These are phyloP conservation scores for Diaporthe citriasiana DNA, from an alignment of 2,329 filamentous ascomycete genomes.

Conservation along the genomic window DNA sequence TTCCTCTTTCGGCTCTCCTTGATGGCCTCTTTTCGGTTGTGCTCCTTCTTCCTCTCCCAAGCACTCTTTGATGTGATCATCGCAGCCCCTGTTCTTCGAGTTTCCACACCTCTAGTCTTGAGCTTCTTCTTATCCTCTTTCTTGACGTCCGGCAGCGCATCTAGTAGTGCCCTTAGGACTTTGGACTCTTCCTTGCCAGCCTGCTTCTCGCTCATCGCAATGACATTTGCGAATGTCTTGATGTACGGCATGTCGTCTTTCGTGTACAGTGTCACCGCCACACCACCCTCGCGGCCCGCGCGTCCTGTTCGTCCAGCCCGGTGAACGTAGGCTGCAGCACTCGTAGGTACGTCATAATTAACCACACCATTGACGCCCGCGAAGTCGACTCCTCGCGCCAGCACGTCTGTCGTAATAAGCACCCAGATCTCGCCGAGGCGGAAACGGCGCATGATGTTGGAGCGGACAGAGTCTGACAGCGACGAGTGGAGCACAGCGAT, in stretches of 20 bases:
- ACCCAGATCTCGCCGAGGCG: slow-evolving; percentile 95
- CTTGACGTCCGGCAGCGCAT: slow-evolving; percentile 84
- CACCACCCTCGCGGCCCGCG: slow-evolving; percentile 87
- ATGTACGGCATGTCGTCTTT: slow-evolving; percentile 93
- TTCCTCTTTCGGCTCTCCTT: slow-evolving; percentile 72
- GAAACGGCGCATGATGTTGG: slow-evolving; percentile 89
- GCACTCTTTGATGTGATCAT: slow-evolving; percentile 89
- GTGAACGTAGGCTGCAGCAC: slow-evolving; percentile 91
- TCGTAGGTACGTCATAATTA: slow-evolving; percentile 97
- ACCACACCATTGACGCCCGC: slow-evolving; percentile 95
- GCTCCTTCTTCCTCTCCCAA: slow-evolving; percentile 77
- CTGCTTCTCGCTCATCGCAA: slow-evolving; percentile 84
- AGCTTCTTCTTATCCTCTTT: slow-evolving; percentile 89
- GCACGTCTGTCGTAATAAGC: slow-evolving; percentile 93
- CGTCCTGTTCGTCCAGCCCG: slow-evolving; percentile 92
- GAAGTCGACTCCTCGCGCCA: slow-evolving; percentile 95
- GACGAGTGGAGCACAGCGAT: slow-evolving; percentile 93
- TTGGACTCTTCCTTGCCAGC: slow-evolving; percentile 69
- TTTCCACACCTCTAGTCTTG: slow-evolving; percentile 83
- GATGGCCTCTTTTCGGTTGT: slow-evolving; percentile 75
- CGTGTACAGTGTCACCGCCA: slow-evolving; percentile 95
- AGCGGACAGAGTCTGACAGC: slow-evolving; percentile 81
- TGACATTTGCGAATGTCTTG: slow-evolving; percentile 93
- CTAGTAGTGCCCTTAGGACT: slow-evolving; percentile 88
- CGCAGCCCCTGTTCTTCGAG: slow-evolving; percentile 63